Conservation (phyloP, 1,284 basidiomycete species). For the Cutaneotrichosporon sp. region DNA sequence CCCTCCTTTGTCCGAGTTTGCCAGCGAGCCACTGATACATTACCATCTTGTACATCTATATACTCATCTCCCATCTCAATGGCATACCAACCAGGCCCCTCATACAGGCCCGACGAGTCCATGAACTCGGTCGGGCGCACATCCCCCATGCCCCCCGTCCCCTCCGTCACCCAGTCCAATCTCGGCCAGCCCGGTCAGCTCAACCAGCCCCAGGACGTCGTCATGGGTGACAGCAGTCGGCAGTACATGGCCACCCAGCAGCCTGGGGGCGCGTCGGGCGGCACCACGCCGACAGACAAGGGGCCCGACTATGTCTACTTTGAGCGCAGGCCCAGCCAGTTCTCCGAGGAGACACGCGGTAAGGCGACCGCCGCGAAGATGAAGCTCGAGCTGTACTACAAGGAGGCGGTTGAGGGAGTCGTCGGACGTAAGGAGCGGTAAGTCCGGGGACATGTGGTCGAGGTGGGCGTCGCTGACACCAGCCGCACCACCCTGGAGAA, state of each 20-base stretch:
- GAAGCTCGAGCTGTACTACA: slow-evolving; percentile 97
- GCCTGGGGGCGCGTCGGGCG: neutral
- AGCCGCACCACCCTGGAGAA: slow-evolving; percentile 92
- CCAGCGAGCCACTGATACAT: too few relatives aligned
- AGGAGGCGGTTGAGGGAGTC: slow-evolving; percentile 86
- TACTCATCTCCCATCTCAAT: slow-evolving; percentile 8
- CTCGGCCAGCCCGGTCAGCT: slow-evolving; percentile 35
- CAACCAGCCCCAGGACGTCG: slow-evolving; percentile 8
- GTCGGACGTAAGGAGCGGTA: slow-evolving; percentile 82
- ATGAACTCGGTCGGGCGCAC: slow-evolving; percentile 28
- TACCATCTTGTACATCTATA: neutral
- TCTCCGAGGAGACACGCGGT: slow-evolving; percentile 82
- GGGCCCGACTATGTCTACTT: slow-evolving; percentile 87
- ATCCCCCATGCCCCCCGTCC: slow-evolving; percentile 38
- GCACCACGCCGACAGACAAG: slow-evolving; percentile 33
- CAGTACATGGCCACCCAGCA: slow-evolving; percentile 1
- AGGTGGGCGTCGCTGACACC: slow-evolving; percentile 7
- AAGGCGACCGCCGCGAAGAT: slow-evolving; percentile 93
- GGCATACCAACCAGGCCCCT: slow-evolving; percentile 30
- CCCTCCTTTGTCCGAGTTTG: neutral
- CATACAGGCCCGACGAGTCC: too few relatives aligned
- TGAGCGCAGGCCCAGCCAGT: slow-evolving; percentile 74
- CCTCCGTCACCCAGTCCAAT: slow-evolving; percentile 28
- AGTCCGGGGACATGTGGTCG: slow-evolving; percentile 15
- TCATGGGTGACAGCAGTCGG: too few relatives aligned